Conservation (phyloP, 2,329 filamentous ascomycete species). For the Cladosporium sp. region DNA sequence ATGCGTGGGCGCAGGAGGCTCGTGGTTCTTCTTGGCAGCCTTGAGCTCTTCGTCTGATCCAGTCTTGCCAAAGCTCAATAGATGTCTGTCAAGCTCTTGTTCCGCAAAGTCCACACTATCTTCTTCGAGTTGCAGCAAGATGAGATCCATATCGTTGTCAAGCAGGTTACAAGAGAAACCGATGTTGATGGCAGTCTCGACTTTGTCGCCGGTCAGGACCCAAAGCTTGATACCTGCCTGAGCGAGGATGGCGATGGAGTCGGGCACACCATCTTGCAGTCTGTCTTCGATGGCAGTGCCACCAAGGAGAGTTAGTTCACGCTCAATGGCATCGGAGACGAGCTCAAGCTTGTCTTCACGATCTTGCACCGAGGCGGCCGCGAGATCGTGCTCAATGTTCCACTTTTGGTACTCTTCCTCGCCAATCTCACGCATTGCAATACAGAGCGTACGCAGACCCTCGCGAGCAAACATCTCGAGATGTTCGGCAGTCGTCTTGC, state of each 20-base stretch:
- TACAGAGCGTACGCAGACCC: slow-evolving; percentile 90
- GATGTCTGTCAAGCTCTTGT: slow-evolving; percentile 71
- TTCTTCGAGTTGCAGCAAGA: slow-evolving; percentile 83
- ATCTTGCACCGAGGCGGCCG: slow-evolving; percentile 78
- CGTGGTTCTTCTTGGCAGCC: slow-evolving; percentile 77
- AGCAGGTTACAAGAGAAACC: slow-evolving; percentile 98
- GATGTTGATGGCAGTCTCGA: slow-evolving; percentile 99
- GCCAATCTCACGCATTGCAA: slow-evolving; percentile 77
- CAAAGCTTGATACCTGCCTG: slow-evolving; percentile 97
- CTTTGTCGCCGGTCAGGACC: slow-evolving; percentile 98
- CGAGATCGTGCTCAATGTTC: slow-evolving; percentile 84
- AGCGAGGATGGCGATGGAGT: slow-evolving; percentile 87
- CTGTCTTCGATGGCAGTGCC: slow-evolving; percentile 97
- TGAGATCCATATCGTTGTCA: slow-evolving; percentile 96
- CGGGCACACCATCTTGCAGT: slow-evolving; percentile 93
- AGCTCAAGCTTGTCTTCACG: slow-evolving; percentile 92
- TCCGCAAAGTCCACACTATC: slow-evolving; percentile 67
- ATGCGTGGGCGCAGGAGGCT: slow-evolving; percentile 83
- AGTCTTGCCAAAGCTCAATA: slow-evolving; percentile 73
- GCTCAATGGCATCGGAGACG: slow-evolving; percentile 87
- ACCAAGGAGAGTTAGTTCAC: slow-evolving; percentile 81
- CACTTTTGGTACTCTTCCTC: slow-evolving; percentile 84
- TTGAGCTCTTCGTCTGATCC: slow-evolving; percentile 84
- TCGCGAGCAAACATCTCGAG: slow-evolving; percentile 96
- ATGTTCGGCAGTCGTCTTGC: slow-evolving; percentile 84